Conservation (phyloP, 345 rosid species). For the Salix caprea region DNA sequence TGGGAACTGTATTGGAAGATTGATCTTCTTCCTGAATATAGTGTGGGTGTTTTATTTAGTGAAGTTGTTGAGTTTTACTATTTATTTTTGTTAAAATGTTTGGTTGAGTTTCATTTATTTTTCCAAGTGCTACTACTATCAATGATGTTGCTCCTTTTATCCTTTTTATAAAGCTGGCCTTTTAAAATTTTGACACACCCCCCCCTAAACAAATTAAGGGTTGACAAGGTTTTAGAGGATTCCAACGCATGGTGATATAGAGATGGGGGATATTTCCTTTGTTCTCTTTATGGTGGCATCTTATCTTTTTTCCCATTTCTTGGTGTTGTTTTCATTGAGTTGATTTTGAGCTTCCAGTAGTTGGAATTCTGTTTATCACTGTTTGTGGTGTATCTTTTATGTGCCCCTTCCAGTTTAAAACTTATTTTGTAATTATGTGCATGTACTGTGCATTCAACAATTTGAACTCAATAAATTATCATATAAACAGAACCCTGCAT, state of each 20-base stretch:
- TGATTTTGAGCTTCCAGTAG: background rate
- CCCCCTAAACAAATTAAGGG: background rate
- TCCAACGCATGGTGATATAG: background rate
- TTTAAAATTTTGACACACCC: background rate
- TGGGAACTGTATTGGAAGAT: background rate
- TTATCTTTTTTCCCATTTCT: background rate
- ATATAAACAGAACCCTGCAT: background rate
- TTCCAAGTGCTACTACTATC: background rate
- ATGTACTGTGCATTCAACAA: background rate
- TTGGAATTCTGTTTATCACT: background rate
- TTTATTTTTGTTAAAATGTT: background rate
- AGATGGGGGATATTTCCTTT: background rate
- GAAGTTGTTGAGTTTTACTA: background rate
- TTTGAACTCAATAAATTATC: background rate
- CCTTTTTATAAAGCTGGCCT: background rate
- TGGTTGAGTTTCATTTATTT: background rate
- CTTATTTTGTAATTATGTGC: background rate
- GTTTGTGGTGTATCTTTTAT: background rate
- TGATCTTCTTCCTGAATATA: background rate
- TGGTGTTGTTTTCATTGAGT: background rate
- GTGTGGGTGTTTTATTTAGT: background rate
- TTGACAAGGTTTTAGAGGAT: background rate
- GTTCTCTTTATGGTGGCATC: background rate
- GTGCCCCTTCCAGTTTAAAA: background rate
- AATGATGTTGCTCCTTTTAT: background rate